These are phyloP conservation scores for Rhizopus stolonifer DNA, from an alignment of 371 early-diverging fungal genomes.

Conservation along the genomic window DNA sequence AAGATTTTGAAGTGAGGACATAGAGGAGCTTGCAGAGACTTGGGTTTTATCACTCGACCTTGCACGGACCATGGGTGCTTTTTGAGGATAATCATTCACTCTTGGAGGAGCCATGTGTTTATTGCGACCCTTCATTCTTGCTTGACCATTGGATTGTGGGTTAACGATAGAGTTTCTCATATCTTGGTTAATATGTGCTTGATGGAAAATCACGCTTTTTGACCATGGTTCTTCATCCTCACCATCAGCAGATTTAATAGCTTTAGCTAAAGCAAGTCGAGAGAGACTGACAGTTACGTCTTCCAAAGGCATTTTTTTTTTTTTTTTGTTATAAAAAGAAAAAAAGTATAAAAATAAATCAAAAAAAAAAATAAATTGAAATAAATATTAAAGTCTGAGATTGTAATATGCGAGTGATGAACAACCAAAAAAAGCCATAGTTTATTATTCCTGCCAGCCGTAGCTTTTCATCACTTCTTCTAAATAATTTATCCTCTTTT, in stretches of 20 bases:
- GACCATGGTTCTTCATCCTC: slow-evolving; percentile 43
- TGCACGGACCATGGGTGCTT: slow-evolving; percentile 14
- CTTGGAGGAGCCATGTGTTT: slow-evolving; percentile 4
- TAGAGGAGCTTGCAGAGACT: neutral
- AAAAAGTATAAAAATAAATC: slow-evolving; percentile 1
- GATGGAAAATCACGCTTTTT: slow-evolving; percentile 50
- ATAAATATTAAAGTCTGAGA: neutral
- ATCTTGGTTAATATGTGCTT: slow-evolving; percentile 38
- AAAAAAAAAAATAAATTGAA: slow-evolving; percentile 5
- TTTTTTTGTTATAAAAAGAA: neutral
- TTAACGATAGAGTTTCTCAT: slow-evolving; percentile 33
- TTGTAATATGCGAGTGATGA: neutral
- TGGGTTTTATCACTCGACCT: slow-evolving; percentile 15
- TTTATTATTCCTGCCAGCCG: slow-evolving; percentile 4
- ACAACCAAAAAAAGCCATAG: neutral
- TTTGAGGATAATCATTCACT: slow-evolving; percentile 10
- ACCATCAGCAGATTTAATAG: slow-evolving; percentile 49
- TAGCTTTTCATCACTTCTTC: slow-evolving; percentile 44
- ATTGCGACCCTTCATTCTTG: slow-evolving; percentile 3
- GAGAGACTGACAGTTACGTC: slow-evolving; percentile 48
- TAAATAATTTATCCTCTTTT: slow-evolving; percentile 62
- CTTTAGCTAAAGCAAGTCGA: slow-evolving; percentile 48
- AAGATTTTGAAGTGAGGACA: neutral
- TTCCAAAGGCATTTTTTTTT: slow-evolving; percentile 31
- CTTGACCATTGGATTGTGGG: slow-evolving; percentile 19